Conservation (phyloP, 805 yeast species). For the Pichia heedii region DNA sequence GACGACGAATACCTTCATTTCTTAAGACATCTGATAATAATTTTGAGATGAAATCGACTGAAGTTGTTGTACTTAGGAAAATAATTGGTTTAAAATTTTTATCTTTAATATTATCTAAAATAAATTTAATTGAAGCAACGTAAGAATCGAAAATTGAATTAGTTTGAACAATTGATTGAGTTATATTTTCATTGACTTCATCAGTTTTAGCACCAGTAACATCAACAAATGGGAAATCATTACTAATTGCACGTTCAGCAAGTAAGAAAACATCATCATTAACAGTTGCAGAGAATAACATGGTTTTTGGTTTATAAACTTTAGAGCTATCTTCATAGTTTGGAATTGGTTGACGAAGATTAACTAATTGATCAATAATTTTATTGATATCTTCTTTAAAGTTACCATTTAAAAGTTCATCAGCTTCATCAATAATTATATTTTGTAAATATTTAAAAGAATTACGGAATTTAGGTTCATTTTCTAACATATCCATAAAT, state of each 20-base stretch:
- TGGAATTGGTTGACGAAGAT: conserved; percentile 17
- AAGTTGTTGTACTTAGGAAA: conserved; percentile 69
- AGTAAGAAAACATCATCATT: conserved; percentile 56
- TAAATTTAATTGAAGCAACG: conserved; percentile 42
- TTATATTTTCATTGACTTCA: conserved; percentile 64
- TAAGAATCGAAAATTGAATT: conserved; percentile 47
- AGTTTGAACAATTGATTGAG: conserved; percentile 55
- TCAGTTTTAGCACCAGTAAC: conserved; percentile 61
- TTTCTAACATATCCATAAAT: conserved; percentile 49
- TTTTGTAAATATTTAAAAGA: conserved; percentile 48
- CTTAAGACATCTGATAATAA: conserved; percentile 26
- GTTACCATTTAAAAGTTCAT: conserved; percentile 73
- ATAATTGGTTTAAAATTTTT: conserved; percentile 66
- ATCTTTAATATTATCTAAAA: conserved; percentile 28
- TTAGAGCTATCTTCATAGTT: conserved; percentile 8
- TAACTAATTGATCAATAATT: conserved; percentile 42
- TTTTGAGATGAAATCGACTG: conserved; percentile 49
- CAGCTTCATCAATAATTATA: conserved; percentile 86
- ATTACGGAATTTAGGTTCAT: conserved; percentile 33
- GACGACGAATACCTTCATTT: conserved; percentile 13
- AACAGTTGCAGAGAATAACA: conserved; percentile 84
- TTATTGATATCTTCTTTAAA: conserved; percentile 58
- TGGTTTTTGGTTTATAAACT: conserved; percentile 43
- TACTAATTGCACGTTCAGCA: conserved; percentile 50
- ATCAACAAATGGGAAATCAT: conserved; percentile 46